phyloP scores from a whole-genome alignment of 2,329 filamentous ascomycete species.

The Magnaporthiopsis incrustans region DNA sequence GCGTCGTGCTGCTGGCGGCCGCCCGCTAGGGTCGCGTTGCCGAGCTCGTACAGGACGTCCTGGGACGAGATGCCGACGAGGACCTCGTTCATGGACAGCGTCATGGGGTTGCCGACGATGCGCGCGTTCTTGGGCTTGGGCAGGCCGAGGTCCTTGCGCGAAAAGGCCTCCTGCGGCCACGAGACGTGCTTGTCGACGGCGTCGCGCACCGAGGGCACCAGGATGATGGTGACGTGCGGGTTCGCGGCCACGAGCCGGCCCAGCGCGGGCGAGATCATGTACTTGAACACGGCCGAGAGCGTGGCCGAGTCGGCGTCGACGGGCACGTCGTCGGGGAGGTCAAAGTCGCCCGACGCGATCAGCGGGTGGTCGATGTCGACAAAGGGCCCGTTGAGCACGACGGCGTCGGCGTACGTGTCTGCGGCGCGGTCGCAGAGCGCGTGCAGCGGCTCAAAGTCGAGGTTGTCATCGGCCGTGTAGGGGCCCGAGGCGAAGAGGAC shows the following conservation, averaged over 20 bases:
- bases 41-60: slow-evolving; percentile 75
- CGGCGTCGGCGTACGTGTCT: slow-evolving; percentile 64
- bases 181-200: slow-evolving; percentile 74
- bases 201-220: slow-evolving; percentile 78
- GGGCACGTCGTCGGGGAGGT: slow-evolving; percentile 59
- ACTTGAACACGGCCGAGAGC: slow-evolving; percentile 74
- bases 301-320: slow-evolving; percentile 71
- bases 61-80: slow-evolving; percentile 75
- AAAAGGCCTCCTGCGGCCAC: slow-evolving; percentile 64
- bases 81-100: slow-evolving; percentile 78
- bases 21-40: slow-evolving; percentile 62
- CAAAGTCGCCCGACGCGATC: slow-evolving; percentile 71
- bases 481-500: slow-evolving; percentile 76
- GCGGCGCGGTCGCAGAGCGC: slow-evolving; percentile 72
- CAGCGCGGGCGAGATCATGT: slow-evolving; percentile 67
- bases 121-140: slow-evolving; percentile 70
- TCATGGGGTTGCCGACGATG: slow-evolving; percentile 86
- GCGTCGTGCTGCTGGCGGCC: slow-evolving; percentile 33
- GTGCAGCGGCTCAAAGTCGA: slow-evolving; percentile 82
- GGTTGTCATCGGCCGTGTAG: slow-evolving; percentile 85
- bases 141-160: slow-evolving; percentile 65
- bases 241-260: slow-evolving; percentile 61
- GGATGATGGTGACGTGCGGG: slow-evolving; percentile 70
- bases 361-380: slow-evolving; percentile 87
- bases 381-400: slow-evolving; percentile 81